Evolutionary conservation across 1,284 basidiomycete species (phyloP), one percentile per base, ranked within the genome.

Genomic region (Ceratobasidium sp.): DNA sequence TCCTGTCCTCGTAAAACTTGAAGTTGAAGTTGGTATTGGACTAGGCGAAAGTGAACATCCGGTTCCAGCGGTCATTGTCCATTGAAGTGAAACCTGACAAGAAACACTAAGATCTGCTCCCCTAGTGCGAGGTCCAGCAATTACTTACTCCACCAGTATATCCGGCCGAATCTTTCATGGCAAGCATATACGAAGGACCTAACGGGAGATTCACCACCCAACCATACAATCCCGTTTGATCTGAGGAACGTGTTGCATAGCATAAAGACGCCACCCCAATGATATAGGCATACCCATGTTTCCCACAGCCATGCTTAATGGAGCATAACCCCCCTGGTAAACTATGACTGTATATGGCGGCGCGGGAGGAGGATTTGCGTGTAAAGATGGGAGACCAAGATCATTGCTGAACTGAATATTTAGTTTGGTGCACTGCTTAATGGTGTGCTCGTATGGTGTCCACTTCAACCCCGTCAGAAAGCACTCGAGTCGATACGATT

Each of bases 161-260:
- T 36, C 41, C 58, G 26, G 36, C 41, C 3, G 58, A 60, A 18
- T 60, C 58, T 30, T 46, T 60, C 58, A 60, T 60, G 32, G 58
- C 41, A 60, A 60, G 41, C 58, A 60, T 60, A 23, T 60, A 60
- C 21, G 41, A 30, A 18, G 39, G 21, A 4, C 58, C 58, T 9
- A 46, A 12, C 28, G 58, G 39, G 2, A 60, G 36, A 39, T 60
- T 60, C 58, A 60, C 58, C 34, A 46, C 36, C 36, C 41, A 60
- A 34, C 34, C n/a, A 43, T 60, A 60, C n/a, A 41, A 23, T n/a
- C 58, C 58, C 39, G 26, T 34, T 30, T 41, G 58, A 21, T 26
- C 58, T 26, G 34, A 43, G 45, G 16, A 16, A 12, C 16, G 14
- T 10, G 14, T 16, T 10, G 26, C 6, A 28, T 26, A 26, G 26